Base-by-base conservation (phyloP, 768 basidiomycete genomes). In the Rubroboletus satanas region DNA sequence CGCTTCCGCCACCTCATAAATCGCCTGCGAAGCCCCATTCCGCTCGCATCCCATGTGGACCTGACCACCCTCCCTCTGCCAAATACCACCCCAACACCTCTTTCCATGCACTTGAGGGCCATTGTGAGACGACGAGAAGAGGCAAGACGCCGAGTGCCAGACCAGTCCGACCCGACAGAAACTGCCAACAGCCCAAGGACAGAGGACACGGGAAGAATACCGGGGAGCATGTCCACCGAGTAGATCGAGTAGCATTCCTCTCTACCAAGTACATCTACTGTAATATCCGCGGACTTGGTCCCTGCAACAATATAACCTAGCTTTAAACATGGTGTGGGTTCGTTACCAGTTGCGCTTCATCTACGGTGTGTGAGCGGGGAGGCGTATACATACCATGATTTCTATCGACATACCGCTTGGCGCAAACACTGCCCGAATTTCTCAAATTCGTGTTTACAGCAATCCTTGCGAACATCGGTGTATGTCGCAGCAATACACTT, bases 401-500 rank as follows among this genome's bases (percentile, higher is more conserved):
- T 23, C 35, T 46, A 35, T 14, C 8, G 47, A 84, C 87, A 55
- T 72, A 97, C 96, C 51, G 85, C 85, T 60, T 82, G 76, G 45
- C 84, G 83, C 32, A 99, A 72, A 69, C 96, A 99, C 32, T 80
- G 76, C 38, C 85, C 87, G 71, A 98, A 99, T 59, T 82, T 82
- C 12, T 76, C 76, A 57, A 97, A 98, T 71, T 98, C 93, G 2
- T 81, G 79, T 48, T 82, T 82, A 74, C 96, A 99, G 62, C 84
- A 81, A 62, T 91, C 90, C 69, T 88, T 88, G 56, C 76, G 82
- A 6, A 93, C 87, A 57, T 98, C 96, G 29, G 83, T 83, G 70
- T 97, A 96, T 5, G 82, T 82, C 2, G 83, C 80, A 29, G 88
- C 75, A 44, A 98, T 85, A 72, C 96, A 99, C 75, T 87, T 87